Base-by-base conservation (phyloP, 192 early-diverging fungal genomes). In the Piromyces finnis region DNA sequence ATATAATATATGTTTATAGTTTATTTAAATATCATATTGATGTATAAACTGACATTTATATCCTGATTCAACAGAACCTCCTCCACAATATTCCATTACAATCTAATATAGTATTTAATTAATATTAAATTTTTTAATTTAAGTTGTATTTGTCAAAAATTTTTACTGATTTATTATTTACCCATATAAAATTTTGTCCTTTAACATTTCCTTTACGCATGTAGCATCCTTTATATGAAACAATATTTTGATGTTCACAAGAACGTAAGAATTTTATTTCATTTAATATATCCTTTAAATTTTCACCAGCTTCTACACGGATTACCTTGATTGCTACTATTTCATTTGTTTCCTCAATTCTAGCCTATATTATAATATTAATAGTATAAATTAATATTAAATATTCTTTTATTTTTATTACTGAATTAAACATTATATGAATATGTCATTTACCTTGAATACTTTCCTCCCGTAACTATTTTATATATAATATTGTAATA, bases 21-120 rank as follows among this genome's bases (percentile, higher is more conserved):
- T n/a, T n/a, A n/a, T n/a, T n/a, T n/a, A n/a, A n/a, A n/a, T n/a
- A n/a, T n/a, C n/a, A n/a, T n/a, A n/a, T n/a, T n/a, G n/a, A n/a
- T 77, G n/a, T 18, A n/a, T 5, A 16, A 81, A n/a, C 80, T 9
- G 80, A 89, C 89, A 80, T 79, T 89, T 90, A 80, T 87, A 88
- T 22, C 82, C 80, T 4, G 84, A 83, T 79, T 91, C 90, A 15
- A 90, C 86, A 4, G 83, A 84, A 26, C 90, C 90, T 26, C 90
- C 90, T 13, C 89, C 90, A 80, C 89, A 90, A 80, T 83, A 91
- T 80, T 91, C 89, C 90, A 91, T 91, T 11, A 84, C 87, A 68
- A 90, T 90, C 87, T 68, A 68, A n/a, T 68, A 30, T 81, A 29
- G 1, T 28, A 78, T 30, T 79, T 51, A 29, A 30, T 15, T 12